A percentile compares a stretch with the other conserved stretches of the same genome.
Conservation (phyloP, 1,139 yeast genomes). For the Saccharomycopsis hybrid region DNA sequence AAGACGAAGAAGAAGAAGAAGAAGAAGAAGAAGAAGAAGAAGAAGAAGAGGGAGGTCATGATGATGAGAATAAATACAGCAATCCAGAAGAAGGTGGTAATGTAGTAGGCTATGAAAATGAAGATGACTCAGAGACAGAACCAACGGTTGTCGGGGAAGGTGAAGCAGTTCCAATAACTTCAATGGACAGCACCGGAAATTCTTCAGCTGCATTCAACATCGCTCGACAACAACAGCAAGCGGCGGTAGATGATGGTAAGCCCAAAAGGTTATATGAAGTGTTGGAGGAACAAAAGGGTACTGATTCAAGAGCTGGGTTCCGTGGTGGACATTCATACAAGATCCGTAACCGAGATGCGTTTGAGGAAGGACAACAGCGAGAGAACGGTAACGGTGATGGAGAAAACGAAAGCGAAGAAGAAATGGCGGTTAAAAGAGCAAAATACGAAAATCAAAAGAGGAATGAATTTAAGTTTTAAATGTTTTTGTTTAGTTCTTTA, state of each 20-base stretch:
- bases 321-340: constrained; percentile 29
- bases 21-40: constrained; percentile 34
- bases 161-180: constrained; percentile 14
- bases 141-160: constrained; percentile 21
- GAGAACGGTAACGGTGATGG: no score
- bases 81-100: constrained; percentile 30
- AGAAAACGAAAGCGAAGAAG: no score
- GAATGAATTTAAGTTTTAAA: constrained; percentile 5
- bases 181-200: constrained; percentile 1
- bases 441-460: constrained; percentile 7
- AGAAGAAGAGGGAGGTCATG: no score
- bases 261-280: constrained; percentile 36
- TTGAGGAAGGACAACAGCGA: background rate
- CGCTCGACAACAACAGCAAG: constrained; percentile 17
- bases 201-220: background rate
- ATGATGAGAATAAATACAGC: no score
- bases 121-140: constrained; percentile 25
- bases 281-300: constrained; percentile 31
- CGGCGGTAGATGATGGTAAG: constrained; percentile 22
- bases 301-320: constrained; percentile 25
- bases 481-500: background rate
- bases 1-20: constrained; percentile 32
- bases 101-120: no score
- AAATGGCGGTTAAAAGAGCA: constrained; percentile 10
- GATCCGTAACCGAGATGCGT: constrained; percentile 14